These are phyloP conservation scores for Westerdykella aurantiaca DNA, from an alignment of 2,329 filamentous ascomycete genomes.

Conservation along the genomic window DNA sequence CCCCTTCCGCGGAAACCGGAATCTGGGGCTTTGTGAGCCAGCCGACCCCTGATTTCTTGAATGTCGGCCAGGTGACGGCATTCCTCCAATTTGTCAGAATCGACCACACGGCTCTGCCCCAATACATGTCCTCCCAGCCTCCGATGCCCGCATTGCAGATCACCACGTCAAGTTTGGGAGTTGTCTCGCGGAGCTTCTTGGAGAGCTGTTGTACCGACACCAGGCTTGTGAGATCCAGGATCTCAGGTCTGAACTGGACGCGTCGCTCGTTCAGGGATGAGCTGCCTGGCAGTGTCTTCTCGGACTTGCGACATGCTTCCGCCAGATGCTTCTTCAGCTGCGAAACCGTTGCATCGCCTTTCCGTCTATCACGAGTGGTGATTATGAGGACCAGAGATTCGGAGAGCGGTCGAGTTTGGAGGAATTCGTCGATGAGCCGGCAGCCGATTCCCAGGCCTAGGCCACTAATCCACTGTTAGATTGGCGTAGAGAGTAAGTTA, in stretches of 20 bases:
- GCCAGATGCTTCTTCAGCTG: conserved; percentile 59
- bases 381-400: conserved; percentile 73
- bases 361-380: conserved; percentile 70
- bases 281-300: conserved; percentile 34
- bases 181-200: conserved; percentile 46
- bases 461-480: conserved; percentile 56
- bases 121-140: conserved; percentile 77
- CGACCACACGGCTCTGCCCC: conserved; percentile 52
- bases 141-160: conserved; percentile 86
- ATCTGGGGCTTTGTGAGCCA: conserved; percentile 52
- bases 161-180: conserved; percentile 70
- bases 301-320: conserved; percentile 37
- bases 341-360: conserved; percentile 66
- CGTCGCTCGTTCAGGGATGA: conserved; percentile 37
- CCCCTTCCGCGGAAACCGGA: conserved; percentile 13
- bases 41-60: conserved; percentile 61
- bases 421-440: conserved; percentile 85
- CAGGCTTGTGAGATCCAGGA: conserved; percentile 53
- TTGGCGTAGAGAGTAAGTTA: not conserved
- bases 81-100: conserved; percentile 60
- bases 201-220: conserved; percentile 51
- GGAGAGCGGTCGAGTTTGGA: conserved; percentile 58
- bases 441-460: conserved; percentile 79
- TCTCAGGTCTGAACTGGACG: conserved; percentile 52
- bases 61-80: conserved; percentile 69